Percentiles rank a stretch among this genome's conserved stretches.
These are phyloP conservation scores for Eucalyptus regnans DNA, from an alignment of 345 rosid genomes.

Conservation along the genomic window DNA sequence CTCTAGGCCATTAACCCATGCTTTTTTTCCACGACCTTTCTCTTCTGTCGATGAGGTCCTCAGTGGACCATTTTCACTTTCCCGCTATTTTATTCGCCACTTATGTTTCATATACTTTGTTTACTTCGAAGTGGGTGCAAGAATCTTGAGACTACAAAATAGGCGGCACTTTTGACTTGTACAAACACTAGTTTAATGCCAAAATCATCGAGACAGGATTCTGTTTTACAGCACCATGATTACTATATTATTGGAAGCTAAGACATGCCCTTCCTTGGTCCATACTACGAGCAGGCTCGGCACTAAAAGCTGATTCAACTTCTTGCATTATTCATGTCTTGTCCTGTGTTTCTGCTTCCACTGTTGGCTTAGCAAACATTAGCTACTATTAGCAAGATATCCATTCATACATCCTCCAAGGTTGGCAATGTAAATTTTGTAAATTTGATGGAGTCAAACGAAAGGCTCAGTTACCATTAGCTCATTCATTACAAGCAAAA, in stretches of 20 bases:
- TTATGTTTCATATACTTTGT: neutral
- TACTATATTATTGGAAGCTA: neutral
- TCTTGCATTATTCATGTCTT: neutral
- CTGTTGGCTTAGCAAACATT: neutral
- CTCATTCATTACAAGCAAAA: neutral
- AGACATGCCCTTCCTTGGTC: neutral
- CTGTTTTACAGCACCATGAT: neutral
- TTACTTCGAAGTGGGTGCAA: slow-evolving; percentile 16
- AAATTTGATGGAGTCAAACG: neutral
- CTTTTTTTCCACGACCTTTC: neutral
- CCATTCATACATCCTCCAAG: neutral
- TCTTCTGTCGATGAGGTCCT: slow-evolving; percentile 1
- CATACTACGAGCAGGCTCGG: neutral
- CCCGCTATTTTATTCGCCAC: slow-evolving; percentile 7
- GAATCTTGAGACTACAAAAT: slow-evolving; percentile 13
- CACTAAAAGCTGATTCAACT: neutral
- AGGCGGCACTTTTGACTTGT: slow-evolving; percentile 21
- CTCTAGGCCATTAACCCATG: neutral
- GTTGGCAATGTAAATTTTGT: neutral
- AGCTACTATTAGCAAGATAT: neutral
- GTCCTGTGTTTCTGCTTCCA: neutral
- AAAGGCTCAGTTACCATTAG: neutral
- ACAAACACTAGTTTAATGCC: neutral
- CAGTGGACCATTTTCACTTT: neutral
- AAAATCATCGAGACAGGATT: neutral